These are phyloP conservation scores for Arabis hirsuta DNA, from an alignment of 345 rosid genomes.

Conservation along the genomic window DNA sequence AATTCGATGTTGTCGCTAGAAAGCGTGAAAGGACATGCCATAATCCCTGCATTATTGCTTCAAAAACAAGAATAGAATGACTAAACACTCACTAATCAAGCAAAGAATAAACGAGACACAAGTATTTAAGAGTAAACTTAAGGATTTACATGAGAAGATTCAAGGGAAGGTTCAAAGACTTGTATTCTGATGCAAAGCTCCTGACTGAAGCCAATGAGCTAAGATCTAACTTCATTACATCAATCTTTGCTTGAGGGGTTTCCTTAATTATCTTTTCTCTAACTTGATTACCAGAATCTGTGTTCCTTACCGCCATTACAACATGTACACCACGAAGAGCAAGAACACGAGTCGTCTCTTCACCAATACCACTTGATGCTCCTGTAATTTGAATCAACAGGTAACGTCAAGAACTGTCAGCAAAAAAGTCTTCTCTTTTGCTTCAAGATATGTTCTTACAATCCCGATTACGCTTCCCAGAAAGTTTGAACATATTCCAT, in stretches of 20 bases:
- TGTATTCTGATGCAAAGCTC: constrained; percentile 55
- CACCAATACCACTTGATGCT: constrained; percentile 81
- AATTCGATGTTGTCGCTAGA: constrained; percentile 58
- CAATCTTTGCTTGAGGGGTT: constrained; percentile 63
- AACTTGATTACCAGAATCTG: constrained; percentile 58
- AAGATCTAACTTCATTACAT: constrained; percentile 79
- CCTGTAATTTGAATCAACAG: constrained; percentile 43
- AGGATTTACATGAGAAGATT: constrained; percentile 55
- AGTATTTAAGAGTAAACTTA: neutral
- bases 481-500: neutral
- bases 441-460: constrained; percentile 3
- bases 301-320: constrained; percentile 68
- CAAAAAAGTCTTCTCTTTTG: neutral
- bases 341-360: constrained; percentile 75
- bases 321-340: constrained; percentile 78
- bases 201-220: constrained; percentile 69
- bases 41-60: constrained; percentile 75
- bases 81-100: constrained; percentile 18
- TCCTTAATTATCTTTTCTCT: constrained; percentile 62
- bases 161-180: constrained; percentile 48
- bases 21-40: constrained; percentile 62
- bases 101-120: neutral
- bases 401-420: neutral
- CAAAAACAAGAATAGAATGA: constrained; percentile 11
- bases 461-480: neutral